Percentiles rank a stretch among this genome's conserved stretches.
Evolutionary conservation across 169 alveolate species (phyloP).

Genomic region (Plasmodium reichenowi): DNA sequence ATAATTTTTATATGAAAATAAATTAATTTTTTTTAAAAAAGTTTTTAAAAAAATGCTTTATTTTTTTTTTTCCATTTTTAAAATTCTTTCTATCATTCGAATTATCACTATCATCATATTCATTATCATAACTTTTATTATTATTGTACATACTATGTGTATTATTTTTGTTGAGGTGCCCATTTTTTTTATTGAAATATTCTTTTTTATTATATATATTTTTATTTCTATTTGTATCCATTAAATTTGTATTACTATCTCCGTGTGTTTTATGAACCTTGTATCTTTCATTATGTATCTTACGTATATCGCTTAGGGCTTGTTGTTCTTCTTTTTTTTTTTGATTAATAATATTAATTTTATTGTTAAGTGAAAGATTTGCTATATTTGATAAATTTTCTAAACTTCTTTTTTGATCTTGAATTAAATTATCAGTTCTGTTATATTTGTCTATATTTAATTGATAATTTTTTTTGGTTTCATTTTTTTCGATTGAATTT

Average conservation of each 20-base stretch:
- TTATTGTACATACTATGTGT: neutral
- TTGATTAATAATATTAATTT: constrained; percentile 37
- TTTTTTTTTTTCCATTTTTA: constrained; percentile 47
- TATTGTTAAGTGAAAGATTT: constrained; percentile 18
- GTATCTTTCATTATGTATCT: constrained; percentile 57
- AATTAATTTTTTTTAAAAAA: constrained; percentile 48
- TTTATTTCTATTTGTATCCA: constrained; percentile 1
- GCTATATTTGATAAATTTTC: constrained; percentile 33
- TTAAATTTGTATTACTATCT: neutral
- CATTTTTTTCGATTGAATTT: neutral
- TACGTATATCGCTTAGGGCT: constrained; percentile 63
- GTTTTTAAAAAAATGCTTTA: constrained; percentile 59
- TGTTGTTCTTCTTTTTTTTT: constrained; percentile 44
- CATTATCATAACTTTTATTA: too few species aligned
- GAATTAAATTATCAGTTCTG: neutral
- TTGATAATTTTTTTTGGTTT: constrained; percentile 3
- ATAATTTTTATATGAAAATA: too few species aligned
- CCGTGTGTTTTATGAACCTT: constrained; percentile 39
- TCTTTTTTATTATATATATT: neutral
- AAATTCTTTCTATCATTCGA: neutral
- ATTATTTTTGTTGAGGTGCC: neutral
- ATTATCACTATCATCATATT: neutral
- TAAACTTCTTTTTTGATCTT: constrained; percentile 33
- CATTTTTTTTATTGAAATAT: neutral
- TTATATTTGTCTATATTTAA: neutral